phyloP scores from a whole-genome alignment of 129 eudicot genomes.

The Kitagawia praeruptora region DNA sequence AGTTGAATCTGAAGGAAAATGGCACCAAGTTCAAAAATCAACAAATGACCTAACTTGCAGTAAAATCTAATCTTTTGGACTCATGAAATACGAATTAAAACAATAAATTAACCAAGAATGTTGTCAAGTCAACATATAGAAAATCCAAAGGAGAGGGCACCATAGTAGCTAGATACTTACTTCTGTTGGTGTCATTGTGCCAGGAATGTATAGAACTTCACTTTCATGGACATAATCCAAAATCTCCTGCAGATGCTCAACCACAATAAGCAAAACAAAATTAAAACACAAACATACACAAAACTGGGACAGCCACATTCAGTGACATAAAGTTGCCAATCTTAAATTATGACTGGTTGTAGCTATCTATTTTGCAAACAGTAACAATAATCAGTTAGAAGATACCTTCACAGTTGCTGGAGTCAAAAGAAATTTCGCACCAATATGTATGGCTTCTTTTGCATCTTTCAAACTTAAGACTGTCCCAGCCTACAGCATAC shows the following conservation, averaged over 20 bases:
- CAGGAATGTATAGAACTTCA: constrained; percentile 69
- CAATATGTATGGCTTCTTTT: constrained; percentile 47
- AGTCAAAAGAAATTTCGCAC: constrained; percentile 89
- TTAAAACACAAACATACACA: not conserved
- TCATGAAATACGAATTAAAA: too few relatives aligned
- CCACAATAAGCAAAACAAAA: not conserved
- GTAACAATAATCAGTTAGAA: not conserved
- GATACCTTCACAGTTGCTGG: constrained; percentile 74
- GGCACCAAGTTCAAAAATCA: too few relatives aligned
- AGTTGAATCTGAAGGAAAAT: too few relatives aligned
- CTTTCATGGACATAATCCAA: constrained; percentile 35
- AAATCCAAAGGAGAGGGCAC: too few relatives aligned
- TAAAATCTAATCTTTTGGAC: too few relatives aligned
- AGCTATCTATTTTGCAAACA: not conserved
- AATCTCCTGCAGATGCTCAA: constrained; percentile 42
- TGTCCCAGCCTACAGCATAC: constrained; percentile 63
- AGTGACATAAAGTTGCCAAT: not conserved
- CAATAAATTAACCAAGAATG: too few relatives aligned
- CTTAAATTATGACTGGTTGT: not conserved
- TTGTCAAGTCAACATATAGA: too few relatives aligned
- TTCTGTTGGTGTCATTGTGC: constrained; percentile 87
- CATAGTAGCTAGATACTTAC: too few relatives aligned
- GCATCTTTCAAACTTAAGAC: constrained; percentile 56
- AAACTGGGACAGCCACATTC: not conserved
- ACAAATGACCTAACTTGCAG: too few relatives aligned